A percentile compares a stretch with the other conserved stretches of the same genome.
phyloP scores from a whole-genome alignment of 176 grass and related monocot species.

The Saccharum officinarum region DNA sequence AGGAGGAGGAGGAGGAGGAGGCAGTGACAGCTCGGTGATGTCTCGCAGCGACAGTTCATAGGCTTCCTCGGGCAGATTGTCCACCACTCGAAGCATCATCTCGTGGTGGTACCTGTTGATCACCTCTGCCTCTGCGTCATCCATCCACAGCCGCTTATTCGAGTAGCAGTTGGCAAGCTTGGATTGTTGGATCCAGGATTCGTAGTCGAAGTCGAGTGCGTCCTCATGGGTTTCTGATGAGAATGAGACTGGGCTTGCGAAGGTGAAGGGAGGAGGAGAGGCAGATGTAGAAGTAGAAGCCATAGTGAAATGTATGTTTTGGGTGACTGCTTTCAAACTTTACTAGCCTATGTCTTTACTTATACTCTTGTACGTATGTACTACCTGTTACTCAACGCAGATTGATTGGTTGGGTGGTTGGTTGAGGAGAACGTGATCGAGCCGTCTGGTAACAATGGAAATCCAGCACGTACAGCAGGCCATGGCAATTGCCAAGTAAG shows the following conservation, averaged over 20 bases:
- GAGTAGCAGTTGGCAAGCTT: conserved; percentile 10
- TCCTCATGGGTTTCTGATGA: conserved; percentile 10
- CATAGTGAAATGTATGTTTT: background rate
- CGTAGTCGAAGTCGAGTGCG: conserved; percentile 30
- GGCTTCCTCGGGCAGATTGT: conserved; percentile 23
- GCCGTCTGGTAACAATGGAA: background rate
- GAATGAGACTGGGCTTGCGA: background rate
- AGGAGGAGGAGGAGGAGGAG: background rate
- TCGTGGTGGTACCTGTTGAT: background rate
- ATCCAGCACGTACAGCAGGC: background rate
- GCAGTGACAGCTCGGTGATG: conserved; percentile 30
- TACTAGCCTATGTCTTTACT: background rate
- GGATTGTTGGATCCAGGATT: conserved; percentile 33
- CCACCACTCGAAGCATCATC: background rate
- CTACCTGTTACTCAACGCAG: no score
- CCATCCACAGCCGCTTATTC: background rate
- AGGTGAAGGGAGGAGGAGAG: conserved; percentile 25
- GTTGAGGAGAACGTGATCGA: no score
- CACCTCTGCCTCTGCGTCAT: background rate
- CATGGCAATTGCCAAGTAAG: no score
- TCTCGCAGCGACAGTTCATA: conserved; percentile 49
- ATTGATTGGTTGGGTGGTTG: no score
- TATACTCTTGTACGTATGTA: background rate
- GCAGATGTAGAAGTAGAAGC: background rate
- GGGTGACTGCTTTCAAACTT: background rate